These are phyloP conservation scores for Talaromyces verruculosus DNA, from an alignment of 2,329 filamentous ascomycete species.

Conservation along the genomic window DNA sequence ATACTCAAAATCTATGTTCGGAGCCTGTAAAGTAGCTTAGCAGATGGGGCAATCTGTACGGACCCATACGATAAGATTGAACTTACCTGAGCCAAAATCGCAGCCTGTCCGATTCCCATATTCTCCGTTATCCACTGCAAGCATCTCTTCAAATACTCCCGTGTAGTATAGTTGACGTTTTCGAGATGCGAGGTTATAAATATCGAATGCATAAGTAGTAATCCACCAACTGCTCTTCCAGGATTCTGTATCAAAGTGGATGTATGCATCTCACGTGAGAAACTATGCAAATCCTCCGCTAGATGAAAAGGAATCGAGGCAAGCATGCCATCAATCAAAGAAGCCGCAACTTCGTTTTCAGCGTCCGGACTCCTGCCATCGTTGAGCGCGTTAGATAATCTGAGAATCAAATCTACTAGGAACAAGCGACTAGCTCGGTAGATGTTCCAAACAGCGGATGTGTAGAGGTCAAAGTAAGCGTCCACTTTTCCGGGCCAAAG, in stretches of 20 bases:
- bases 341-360: background rate
- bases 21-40: background rate
- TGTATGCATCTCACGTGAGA: background rate
- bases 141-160: background rate
- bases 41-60: background rate
- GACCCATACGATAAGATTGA: background rate
- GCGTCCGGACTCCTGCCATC: background rate
- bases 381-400: background rate
- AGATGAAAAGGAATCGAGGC: conserved; percentile 15
- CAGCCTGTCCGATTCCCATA: conserved; percentile 18
- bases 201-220: conserved; percentile 17
- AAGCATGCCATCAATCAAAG: background rate
- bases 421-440: background rate
- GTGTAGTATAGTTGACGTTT: background rate
- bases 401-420: background rate
- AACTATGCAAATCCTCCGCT: conserved; percentile 7
- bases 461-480: conserved; percentile 15
- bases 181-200: conserved; percentile 1
- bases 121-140: conserved; percentile 8
- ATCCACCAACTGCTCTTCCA: conserved; percentile 3
- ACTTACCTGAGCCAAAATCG: conserved; percentile 8
- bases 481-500: conserved; percentile 9
- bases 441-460: conserved; percentile 10
- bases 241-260: background rate
- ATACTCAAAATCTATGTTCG: background rate